phyloP scores from a whole-genome alignment of 2,329 filamentous ascomycete species.

The Fusarium compactum region DNA sequence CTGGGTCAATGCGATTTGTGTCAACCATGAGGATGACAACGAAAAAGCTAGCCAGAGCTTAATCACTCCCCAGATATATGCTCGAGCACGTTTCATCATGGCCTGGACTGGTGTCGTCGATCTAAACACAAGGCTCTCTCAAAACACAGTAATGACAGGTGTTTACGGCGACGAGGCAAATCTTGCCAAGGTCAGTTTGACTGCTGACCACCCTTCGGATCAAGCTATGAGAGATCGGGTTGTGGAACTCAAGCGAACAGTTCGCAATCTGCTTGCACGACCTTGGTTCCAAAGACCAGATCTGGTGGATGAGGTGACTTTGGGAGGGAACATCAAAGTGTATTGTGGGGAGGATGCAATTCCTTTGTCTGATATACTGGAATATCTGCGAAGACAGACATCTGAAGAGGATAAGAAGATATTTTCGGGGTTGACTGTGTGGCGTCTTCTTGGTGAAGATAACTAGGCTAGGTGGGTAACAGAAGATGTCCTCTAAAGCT shows the following conservation, averaged over 20 bases:
- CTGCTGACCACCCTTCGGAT: not conserved
- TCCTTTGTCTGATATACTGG: not conserved
- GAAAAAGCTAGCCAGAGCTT: not conserved
- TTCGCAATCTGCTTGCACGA: not conserved
- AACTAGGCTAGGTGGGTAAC: no score
- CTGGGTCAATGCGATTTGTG: not conserved
- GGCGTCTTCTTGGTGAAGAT: not conserved
- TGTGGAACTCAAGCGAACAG: not conserved
- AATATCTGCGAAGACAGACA: not conserved
- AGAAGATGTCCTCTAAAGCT: no score
- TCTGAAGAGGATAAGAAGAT: not conserved
- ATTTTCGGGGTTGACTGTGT: not conserved
- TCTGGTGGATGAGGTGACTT: not conserved
- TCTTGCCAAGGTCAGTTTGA: not conserved
- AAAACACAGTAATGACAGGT: not conserved
- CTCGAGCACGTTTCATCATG: not conserved
- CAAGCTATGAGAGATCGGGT: rapidly evolving
- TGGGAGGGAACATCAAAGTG: not conserved
- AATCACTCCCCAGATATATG: not conserved
- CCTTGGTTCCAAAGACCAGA: not conserved
- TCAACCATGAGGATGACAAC: not conserved
- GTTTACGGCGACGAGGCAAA: not conserved
- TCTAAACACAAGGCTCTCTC: not conserved
- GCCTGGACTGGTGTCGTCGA: not conserved
- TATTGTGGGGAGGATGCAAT: not conserved